phyloP scores from a whole-genome alignment of 345 rosid species.

The Lagerstroemia speciosa region DNA sequence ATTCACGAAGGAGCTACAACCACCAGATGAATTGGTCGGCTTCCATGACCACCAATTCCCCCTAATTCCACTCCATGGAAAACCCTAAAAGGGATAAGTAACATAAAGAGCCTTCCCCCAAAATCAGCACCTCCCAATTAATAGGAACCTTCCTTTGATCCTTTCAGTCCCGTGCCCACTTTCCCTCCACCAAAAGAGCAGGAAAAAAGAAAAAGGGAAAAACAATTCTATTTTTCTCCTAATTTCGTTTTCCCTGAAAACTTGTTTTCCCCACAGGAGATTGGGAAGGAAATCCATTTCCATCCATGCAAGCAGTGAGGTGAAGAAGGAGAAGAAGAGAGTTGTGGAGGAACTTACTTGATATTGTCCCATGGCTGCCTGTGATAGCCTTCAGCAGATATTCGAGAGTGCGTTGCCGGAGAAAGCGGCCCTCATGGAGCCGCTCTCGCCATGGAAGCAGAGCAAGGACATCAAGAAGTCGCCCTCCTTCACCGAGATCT shows the following conservation, averaged over 20 bases:
- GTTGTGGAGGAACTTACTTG: too few species aligned
- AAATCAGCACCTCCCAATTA: constrained; percentile 19
- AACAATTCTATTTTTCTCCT: neutral
- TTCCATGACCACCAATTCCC: neutral
- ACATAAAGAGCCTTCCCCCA: constrained; percentile 8
- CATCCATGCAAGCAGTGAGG: constrained; percentile 4
- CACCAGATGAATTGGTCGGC: neutral
- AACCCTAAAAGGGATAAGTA: neutral
- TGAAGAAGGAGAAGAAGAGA: constrained; percentile 1
- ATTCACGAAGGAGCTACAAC: neutral
- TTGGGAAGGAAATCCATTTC: neutral
- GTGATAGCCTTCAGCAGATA: constrained; percentile 58
- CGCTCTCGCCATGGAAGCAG: constrained; percentile 53
- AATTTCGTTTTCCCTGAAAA: neutral
- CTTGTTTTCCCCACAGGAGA: neutral
- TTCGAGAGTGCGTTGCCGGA: constrained; percentile 52
- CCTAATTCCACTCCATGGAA: neutral
- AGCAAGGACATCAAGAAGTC: constrained; percentile 24
- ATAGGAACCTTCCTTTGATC: constrained; percentile 25
- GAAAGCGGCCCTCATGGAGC: constrained; percentile 38
- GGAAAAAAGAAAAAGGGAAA: neutral
- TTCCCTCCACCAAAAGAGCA: neutral
- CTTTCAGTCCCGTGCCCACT: constrained; percentile 25
- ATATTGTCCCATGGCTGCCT: constrained; percentile 50
- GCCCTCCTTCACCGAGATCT: constrained; percentile 55